These are phyloP conservation scores for Solanum tarijense DNA, from an alignment of 257 asterid species.

Conservation along the genomic window DNA sequence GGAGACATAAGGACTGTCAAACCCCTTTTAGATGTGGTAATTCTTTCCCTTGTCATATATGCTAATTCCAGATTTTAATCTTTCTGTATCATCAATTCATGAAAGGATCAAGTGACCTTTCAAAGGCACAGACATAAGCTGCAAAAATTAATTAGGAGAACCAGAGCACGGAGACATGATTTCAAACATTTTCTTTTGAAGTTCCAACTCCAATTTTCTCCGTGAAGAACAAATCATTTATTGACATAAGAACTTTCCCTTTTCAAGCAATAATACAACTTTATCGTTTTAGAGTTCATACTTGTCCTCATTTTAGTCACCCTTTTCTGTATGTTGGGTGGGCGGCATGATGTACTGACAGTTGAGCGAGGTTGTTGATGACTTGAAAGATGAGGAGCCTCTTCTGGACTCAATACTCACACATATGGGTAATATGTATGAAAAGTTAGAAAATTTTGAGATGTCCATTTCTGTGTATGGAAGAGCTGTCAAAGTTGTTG, in stretches of 20 bases:
- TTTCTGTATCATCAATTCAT: not conserved
- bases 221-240: not conserved
- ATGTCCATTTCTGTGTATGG: conserved; percentile 37
- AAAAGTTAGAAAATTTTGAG: conserved; percentile 57
- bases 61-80: not conserved
- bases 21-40: conserved; percentile 59
- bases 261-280: not conserved
- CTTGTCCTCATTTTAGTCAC: not conserved
- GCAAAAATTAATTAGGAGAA: not conserved
- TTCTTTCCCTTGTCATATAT: conserved; percentile 13
- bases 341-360: conserved; percentile 22
- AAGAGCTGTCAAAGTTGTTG: conserved; percentile 58
- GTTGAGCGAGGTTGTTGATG: conserved; percentile 50
- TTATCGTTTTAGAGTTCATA: not conserved
- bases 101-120: not conserved
- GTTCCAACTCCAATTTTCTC: not conserved
- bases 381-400: conserved; percentile 53
- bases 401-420: conserved; percentile 75
- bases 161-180: not conserved
- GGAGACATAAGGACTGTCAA: conserved; percentile 46
- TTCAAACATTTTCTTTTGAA: not conserved
- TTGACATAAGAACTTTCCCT: not conserved
- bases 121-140: not conserved
- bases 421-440: conserved; percentile 85
- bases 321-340: not conserved